Conservation (phyloP, 345 rosid species). For the Viola odorata region DNA sequence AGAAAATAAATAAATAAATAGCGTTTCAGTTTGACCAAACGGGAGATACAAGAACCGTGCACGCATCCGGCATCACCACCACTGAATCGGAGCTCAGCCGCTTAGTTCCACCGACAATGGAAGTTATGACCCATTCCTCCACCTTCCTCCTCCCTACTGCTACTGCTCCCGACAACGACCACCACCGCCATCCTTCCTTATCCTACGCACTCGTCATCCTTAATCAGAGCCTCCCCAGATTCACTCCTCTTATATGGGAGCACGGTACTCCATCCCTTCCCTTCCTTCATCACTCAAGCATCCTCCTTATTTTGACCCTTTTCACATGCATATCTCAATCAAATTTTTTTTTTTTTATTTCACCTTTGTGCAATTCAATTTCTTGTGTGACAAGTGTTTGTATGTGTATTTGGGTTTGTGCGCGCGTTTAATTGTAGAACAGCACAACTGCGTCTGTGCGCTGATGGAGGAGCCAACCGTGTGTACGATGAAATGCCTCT, state of each 20-base stretch:
- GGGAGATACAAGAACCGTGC: too few species aligned
- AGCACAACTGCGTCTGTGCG: constrained; percentile 80
- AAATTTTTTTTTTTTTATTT: not conserved
- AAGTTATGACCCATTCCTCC: constrained; percentile 55
- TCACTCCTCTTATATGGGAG: constrained; percentile 80
- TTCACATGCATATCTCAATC: too few species aligned
- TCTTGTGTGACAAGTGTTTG: not conserved
- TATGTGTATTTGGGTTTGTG: not conserved
- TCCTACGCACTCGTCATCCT: constrained; percentile 65
- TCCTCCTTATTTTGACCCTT: not conserved
- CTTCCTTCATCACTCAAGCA: too few species aligned
- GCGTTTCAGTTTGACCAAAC: too few species aligned
- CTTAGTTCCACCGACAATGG: too few species aligned
- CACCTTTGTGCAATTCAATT: not conserved
- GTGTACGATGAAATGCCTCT: constrained; percentile 80
- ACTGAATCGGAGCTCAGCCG: too few species aligned
- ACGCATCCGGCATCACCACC: too few species aligned
- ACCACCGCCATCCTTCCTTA: constrained; percentile 15
- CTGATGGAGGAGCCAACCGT: constrained; percentile 99
- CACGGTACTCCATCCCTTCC: constrained; percentile 41
- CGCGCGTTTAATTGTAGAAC: constrained; percentile 35
- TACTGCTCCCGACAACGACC: constrained; percentile 23
- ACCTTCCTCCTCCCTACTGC: constrained; percentile 56
- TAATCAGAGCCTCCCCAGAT: constrained; percentile 66
- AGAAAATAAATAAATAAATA: too few species aligned